Conservation (phyloP, 192 early-diverging fungal genomes). For the Mortierella claussenii region DNA sequence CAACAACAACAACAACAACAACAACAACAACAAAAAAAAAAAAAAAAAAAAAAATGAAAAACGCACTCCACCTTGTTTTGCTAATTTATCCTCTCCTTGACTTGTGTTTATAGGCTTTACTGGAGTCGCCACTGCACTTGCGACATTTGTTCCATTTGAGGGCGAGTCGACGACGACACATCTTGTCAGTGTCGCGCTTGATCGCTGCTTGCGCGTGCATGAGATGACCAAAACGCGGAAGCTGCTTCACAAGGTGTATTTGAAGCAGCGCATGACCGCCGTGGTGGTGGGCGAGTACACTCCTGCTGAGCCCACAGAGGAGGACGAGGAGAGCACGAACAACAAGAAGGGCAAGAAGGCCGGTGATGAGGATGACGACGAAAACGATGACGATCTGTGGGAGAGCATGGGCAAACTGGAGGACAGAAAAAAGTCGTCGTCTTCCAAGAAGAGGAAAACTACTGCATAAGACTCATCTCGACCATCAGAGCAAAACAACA, state of each 20-base stretch:
- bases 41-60: slow-evolving; percentile 5
- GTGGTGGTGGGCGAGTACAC: slow-evolving; percentile 67
- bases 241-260: slow-evolving; percentile 71
- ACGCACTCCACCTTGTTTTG: background rate
- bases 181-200: slow-evolving; percentile 75
- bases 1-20: no score
- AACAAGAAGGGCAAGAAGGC: slow-evolving; percentile 13
- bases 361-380: slow-evolving; percentile 2
- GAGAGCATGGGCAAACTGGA: slow-evolving; percentile 51
- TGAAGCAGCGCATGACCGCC: slow-evolving; percentile 79
- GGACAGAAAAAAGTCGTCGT: slow-evolving; percentile 36
- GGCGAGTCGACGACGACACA: slow-evolving; percentile 19
- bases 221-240: slow-evolving; percentile 65
- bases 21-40: no score
- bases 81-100: background rate
- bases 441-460: slow-evolving; percentile 52
- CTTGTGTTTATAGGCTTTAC: slow-evolving; percentile 49
- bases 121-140: slow-evolving; percentile 62
- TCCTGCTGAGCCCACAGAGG: slow-evolving; percentile 28
- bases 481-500: background rate
- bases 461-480: slow-evolving; percentile 10
- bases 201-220: slow-evolving; percentile 83
- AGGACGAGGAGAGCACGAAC: slow-evolving; percentile 24
- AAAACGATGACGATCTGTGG: slow-evolving; percentile 49
- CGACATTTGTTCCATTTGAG: slow-evolving; percentile 37